Evolutionary conservation across 768 basidiomycete species (phyloP).

Genomic region (Pleurotus tuoliensis): DNA sequence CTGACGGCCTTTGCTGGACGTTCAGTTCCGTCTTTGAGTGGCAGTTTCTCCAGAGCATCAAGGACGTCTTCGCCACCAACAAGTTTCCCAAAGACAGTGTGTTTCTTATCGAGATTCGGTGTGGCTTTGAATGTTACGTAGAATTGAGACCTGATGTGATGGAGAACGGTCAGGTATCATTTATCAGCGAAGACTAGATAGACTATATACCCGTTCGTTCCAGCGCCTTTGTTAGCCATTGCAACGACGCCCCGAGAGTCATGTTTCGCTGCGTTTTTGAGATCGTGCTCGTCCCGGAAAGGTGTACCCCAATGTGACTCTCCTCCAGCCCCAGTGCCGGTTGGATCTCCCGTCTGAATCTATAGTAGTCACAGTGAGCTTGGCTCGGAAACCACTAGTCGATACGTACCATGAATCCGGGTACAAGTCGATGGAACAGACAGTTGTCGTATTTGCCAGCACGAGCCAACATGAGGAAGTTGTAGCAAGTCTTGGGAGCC

Average conservation of each 20-base stretch:
- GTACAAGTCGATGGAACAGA: slow-evolving; percentile 89
- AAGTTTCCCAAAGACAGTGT: slow-evolving; percentile 95
- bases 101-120: slow-evolving; percentile 86
- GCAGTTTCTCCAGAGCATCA: slow-evolving; percentile 76
- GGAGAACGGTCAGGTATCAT: background rate
- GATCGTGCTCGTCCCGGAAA: slow-evolving; percentile 90
- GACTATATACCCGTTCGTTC: slow-evolving; percentile 73
- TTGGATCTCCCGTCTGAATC: slow-evolving; percentile 99
- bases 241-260: slow-evolving; percentile 81
- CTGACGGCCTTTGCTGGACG: slow-evolving; percentile 81
- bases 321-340: slow-evolving; percentile 92
- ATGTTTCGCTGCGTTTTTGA: slow-evolving; percentile 86
- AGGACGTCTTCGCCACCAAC: slow-evolving; percentile 94
- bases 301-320: slow-evolving; percentile 93
- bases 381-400: background rate
- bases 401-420: slow-evolving; percentile 83
- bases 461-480: slow-evolving; percentile 91
- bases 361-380: slow-evolving; percentile 24
- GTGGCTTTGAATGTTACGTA: slow-evolving; percentile 86
- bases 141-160: slow-evolving; percentile 72
- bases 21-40: slow-evolving; percentile 81
- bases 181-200: background rate
- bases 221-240: slow-evolving; percentile 95
- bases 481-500: slow-evolving; percentile 99
- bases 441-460: slow-evolving; percentile 88